Base-by-base conservation (phyloP, 768 basidiomycete genomes). In the Podaxis pistillaris region DNA sequence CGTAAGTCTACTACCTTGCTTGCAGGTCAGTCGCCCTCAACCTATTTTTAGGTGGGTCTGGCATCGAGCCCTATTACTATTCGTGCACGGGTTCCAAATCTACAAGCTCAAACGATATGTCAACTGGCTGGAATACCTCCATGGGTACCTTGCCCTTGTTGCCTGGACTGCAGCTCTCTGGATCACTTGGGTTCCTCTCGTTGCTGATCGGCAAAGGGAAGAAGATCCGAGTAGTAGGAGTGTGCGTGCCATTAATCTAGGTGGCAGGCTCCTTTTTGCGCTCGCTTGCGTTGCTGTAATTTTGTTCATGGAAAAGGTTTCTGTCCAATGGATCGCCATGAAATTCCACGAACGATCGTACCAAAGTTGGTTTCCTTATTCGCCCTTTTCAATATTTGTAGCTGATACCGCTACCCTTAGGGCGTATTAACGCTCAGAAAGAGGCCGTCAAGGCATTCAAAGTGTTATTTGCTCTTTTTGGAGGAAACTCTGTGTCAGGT, bases 341-440 rank as follows among this genome's bases (percentile, higher is more conserved):
- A 58, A 58, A 30, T 58, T 50, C 57, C 57, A 58, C 22, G 57
- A 58, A 37, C 57, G 57, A 13, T 58, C 57, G 19, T 58, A 58
- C 44, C 44, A 36, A 37, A 47, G 57, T 50, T 22, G n/a, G 57
- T 58, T 49, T 11, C 19, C 3, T 57, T 22, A 12, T 46, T 22
- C 37, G 9, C 36, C 9, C 30, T 13, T 36, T 2, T 19, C 22
- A n/a, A 1, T 22, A 36, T 49, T 24, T 30, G 24, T 30, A 19
- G 15, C 30, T 19, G 7, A 22, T 49, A 19, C 22, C 4, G 12
- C 12, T 2, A 13, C 8, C 6, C 12, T 19, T 49, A 58, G 57
- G 57, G 11, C 57, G 57, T n/a, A 58, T 58, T 19, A 30, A 47
- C 6, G 57, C 44, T 12, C 57, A 58, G n/a, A 46, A 58, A 13